A percentile compares a stretch with the other conserved stretches of the same genome.
Conservation (phyloP, 139 green algal genomes). For the Chlorella sp. region DNA sequence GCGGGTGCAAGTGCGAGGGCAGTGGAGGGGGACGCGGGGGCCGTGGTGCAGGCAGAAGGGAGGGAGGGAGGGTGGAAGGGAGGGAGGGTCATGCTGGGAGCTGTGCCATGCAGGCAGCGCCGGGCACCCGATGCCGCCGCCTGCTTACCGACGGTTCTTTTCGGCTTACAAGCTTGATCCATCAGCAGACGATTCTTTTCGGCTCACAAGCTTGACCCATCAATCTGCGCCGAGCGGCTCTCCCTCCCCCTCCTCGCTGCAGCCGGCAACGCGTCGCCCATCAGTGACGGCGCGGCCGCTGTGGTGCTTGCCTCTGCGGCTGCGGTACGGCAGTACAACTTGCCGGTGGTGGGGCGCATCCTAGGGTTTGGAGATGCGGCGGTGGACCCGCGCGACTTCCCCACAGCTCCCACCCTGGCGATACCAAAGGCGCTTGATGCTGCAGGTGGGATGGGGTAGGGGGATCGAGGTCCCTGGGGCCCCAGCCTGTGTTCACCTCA, state of each 20-base stretch:
- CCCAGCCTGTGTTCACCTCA: neutral
- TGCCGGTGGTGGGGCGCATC: conserved; percentile 73
- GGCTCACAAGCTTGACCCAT: neutral
- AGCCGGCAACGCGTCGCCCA: conserved; percentile 87
- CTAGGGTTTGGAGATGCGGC: conserved; percentile 77
- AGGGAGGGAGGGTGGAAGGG: too few relatives aligned
- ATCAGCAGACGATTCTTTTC: too few relatives aligned
- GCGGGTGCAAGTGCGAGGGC: too few relatives aligned
- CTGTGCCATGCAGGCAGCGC: too few relatives aligned
- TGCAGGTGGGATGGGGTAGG: neutral
- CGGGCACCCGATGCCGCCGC: too few relatives aligned
- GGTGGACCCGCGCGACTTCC: conserved; percentile 80
- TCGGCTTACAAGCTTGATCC: neutral
- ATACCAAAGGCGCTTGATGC: conserved; percentile 69
- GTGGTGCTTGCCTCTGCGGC: conserved; percentile 75
- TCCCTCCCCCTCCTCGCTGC: conserved; percentile 59
- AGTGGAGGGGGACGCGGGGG: too few relatives aligned
- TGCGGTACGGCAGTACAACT: conserved; percentile 42
- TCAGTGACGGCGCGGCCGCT: conserved; percentile 91
- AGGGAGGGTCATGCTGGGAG: too few relatives aligned
- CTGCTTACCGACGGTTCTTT: too few relatives aligned
- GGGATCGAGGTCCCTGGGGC: too few relatives aligned
- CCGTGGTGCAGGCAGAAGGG: too few relatives aligned
- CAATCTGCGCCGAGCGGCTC: neutral
- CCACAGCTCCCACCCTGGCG: conserved; percentile 81